These are phyloP conservation scores for Cryptosporidium sp. DNA, from an alignment of 169 alveolate species.

Conservation along the genomic window DNA sequence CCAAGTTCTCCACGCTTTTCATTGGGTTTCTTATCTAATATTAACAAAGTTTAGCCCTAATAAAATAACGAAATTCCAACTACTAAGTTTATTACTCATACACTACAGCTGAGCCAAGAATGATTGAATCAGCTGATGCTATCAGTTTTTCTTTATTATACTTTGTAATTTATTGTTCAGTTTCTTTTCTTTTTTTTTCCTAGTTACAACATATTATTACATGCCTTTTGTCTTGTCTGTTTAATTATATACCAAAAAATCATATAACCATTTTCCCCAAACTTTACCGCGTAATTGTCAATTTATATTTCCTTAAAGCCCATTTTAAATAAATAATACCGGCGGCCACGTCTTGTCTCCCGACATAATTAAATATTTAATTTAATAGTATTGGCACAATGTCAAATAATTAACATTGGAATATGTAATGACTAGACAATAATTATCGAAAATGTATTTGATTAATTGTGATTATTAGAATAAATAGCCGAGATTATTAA, in stretches of 20 bases:
- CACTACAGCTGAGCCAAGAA: not conserved
- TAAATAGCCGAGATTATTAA: not conserved
- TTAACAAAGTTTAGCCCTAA: not conserved
- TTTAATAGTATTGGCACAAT: not conserved
- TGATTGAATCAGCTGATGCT: not conserved
- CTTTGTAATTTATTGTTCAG: too few species aligned
- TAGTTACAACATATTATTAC: not conserved
- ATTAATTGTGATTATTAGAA: not conserved
- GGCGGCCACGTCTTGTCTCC: not conserved
- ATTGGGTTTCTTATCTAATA: not conserved
- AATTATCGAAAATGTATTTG: not conserved
- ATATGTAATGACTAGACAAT: conserved; percentile 1
- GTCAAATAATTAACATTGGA: not conserved
- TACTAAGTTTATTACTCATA: not conserved
- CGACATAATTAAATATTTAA: not conserved
- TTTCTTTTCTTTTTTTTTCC: not conserved
- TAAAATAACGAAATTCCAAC: not conserved
- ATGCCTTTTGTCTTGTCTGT: not conserved
- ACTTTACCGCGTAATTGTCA: not conserved
- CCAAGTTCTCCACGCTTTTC: not conserved
- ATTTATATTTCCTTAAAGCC: not conserved
- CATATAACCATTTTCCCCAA: not conserved
- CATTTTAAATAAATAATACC: not conserved
- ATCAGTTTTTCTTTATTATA: not conserved
- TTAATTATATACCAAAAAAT: not conserved